Evolutionary conservation across 2,329 filamentous ascomycete species (phyloP).

Genomic region (Rhynchosporium graminicola): DNA sequence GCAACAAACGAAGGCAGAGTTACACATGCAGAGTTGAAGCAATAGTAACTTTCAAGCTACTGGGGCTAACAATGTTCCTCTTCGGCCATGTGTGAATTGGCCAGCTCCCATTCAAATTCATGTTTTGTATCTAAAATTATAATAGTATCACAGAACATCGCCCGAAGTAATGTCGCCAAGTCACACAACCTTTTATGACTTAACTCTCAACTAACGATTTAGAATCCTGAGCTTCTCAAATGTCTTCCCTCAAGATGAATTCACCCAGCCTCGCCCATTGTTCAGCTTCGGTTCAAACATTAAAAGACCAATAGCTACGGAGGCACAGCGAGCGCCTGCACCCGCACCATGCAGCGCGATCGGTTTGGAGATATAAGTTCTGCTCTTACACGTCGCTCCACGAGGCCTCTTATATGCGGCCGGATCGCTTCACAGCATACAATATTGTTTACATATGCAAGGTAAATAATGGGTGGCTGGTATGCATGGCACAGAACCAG

Average conservation of each 20-base stretch:
- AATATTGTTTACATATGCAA: slow-evolving; percentile 2
- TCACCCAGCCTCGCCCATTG: too few relatives aligned
- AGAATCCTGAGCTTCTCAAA: too few relatives aligned
- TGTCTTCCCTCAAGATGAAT: too few relatives aligned
- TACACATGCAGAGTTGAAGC: not conserved
- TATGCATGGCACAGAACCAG: slow-evolving; percentile 4
- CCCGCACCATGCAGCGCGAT: not conserved
- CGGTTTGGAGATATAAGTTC: slow-evolving; percentile 10
- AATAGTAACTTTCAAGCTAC: not conserved
- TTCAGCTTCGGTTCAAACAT: not conserved
- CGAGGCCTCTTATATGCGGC: slow-evolving; percentile 9
- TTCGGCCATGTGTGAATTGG: not conserved
- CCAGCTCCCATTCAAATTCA: too few relatives aligned
- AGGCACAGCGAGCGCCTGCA: slow-evolving; percentile 13
- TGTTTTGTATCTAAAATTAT: too few relatives aligned
- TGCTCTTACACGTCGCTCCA: not conserved
- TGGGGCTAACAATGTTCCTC: not conserved
- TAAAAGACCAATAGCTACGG: not conserved
- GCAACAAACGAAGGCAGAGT: not conserved
- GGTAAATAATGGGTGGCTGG: slow-evolving; percentile 1
- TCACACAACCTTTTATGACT: too few relatives aligned
- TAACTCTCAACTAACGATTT: too few relatives aligned
- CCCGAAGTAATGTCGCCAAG: too few relatives aligned
- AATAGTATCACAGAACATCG: too few relatives aligned
- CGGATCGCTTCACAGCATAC: slow-evolving; percentile 2